Conservation (phyloP, 208 protist genomes). For the Crithidia bombi region DNA sequence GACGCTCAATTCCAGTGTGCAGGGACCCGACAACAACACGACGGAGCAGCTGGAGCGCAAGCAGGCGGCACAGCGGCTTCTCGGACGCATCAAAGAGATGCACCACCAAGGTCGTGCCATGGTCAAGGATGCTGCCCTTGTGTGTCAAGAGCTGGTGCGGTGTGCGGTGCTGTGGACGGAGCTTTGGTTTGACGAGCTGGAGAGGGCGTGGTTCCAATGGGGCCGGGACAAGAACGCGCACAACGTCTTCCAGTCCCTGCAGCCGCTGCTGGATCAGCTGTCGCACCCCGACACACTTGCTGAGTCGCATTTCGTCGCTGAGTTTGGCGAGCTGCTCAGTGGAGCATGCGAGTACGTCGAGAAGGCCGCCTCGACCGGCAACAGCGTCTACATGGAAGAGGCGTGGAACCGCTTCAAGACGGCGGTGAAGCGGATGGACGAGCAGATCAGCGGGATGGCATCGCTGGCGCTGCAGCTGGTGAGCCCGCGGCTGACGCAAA, state of each 20-base stretch:
- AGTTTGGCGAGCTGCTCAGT: conserved; percentile 75
- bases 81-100: conserved; percentile 75
- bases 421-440: conserved; percentile 95
- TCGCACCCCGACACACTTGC: conserved; percentile 92
- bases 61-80: conserved; percentile 78
- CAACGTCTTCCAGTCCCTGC: conserved; percentile 93
- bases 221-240: conserved; percentile 95
- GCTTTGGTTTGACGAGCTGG: conserved; percentile 95
- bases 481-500: conserved; percentile 79
- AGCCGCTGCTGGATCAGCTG: conserved; percentile 95
- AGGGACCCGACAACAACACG: conserved; percentile 31
- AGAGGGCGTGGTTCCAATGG: conserved; percentile 96
- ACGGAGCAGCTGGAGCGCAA: conserved; percentile 67
- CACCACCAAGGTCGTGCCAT: conserved; percentile 87
- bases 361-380: conserved; percentile 66
- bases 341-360: conserved; percentile 84
- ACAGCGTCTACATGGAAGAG: conserved; percentile 93
- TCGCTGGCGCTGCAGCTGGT: conserved; percentile 97
- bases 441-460: conserved; percentile 96
- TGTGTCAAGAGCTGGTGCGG: conserved; percentile 97
- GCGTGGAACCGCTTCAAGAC: conserved; percentile 97
- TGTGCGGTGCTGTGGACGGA: conserved; percentile 98
- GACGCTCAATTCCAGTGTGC: conserved; percentile 80
- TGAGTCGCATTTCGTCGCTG: conserved; percentile 95
- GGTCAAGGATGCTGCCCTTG: conserved; percentile 96